Percentiles rank a stretch among this genome's conserved stretches.
phyloP scores from a whole-genome alignment of 495 filamentous ascomycete species.

The Lasiosphaeriaceae sp. region DNA sequence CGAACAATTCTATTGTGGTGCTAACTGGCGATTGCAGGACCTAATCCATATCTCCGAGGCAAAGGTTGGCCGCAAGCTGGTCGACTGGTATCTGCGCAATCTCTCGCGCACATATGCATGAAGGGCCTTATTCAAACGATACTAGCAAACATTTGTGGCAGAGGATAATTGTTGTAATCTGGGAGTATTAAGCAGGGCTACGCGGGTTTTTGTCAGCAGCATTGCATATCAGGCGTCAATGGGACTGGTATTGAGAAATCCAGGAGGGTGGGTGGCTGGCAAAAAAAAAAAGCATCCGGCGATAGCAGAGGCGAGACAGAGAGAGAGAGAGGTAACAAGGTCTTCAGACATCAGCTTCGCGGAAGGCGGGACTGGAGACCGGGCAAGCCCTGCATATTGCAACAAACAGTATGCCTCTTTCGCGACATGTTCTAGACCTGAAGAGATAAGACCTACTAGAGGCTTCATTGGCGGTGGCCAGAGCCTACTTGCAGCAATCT shows the following conservation, averaged over 20 bases:
- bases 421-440: neutral
- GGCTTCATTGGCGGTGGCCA: too few species aligned
- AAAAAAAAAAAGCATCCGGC: slow-evolving; percentile 9
- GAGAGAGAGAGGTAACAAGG: neutral
- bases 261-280: slow-evolving; percentile 5
- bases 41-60: slow-evolving; percentile 98
- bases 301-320: slow-evolving; percentile 4
- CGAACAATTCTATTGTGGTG: neutral
- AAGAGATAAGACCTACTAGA: neutral
- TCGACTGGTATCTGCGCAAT: slow-evolving; percentile 99
- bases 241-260: slow-evolving; percentile 7
- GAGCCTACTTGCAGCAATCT: neutral
- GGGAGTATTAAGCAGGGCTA: neutral
- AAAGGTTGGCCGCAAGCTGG: slow-evolving; percentile 92
- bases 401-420: neutral
- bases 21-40: slow-evolving; percentile 52
- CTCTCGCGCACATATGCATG: slow-evolving; percentile 78
- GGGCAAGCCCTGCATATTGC: neutral
- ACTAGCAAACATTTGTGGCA: neutral
- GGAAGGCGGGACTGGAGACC: neutral
- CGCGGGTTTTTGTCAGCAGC: slow-evolving; percentile 14
- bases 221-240: slow-evolving; percentile 20
- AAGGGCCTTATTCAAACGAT: neutral
- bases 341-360: neutral
- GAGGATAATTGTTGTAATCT: slow-evolving; percentile 13